Evolutionary conservation across 1,284 basidiomycete species (phyloP).

Genomic region (Tilletia walkeri): DNA sequence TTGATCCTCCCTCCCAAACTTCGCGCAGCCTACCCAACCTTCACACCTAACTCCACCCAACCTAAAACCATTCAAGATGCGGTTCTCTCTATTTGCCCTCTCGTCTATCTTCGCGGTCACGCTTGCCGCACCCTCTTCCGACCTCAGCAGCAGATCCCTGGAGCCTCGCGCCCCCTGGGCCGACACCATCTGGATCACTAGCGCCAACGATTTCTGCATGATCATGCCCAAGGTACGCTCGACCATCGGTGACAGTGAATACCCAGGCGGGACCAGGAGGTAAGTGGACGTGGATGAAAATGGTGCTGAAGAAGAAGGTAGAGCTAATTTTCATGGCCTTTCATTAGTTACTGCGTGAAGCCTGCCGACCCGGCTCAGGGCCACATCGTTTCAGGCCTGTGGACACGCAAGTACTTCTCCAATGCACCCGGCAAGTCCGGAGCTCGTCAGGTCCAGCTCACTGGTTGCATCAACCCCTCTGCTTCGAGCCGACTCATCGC

Average conservation of each 20-base stretch:
- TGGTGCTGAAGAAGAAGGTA: background rate
- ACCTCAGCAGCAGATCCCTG: background rate
- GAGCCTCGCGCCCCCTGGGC: conserved; percentile 19
- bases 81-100: background rate
- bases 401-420: conserved; percentile 2
- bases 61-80: background rate
- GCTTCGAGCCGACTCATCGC: conserved; percentile 22
- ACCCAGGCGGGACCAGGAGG: conserved; percentile 23
- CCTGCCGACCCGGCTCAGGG: background rate
- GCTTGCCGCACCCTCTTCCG: background rate
- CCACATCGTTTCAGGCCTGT: conserved; percentile 1
- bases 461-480: conserved; percentile 33
- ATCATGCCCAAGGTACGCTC: conserved; percentile 22
- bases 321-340: background rate
- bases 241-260: conserved; percentile 28
- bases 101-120: background rate
- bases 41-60: background rate
- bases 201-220: conserved; percentile 25
- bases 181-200: conserved; percentile 27
- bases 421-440: background rate
- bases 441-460: conserved; percentile 26
- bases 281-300: conserved; percentile 21
- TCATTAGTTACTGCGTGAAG: background rate
- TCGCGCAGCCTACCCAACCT: too few relatives aligned
- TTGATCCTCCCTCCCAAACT: too few relatives aligned